Evolutionary conservation across 371 early-diverging fungal genomes (phyloP), one percentile per base, ranked within the genome.

Genomic region (Phascolomyces articulosus): DNA sequence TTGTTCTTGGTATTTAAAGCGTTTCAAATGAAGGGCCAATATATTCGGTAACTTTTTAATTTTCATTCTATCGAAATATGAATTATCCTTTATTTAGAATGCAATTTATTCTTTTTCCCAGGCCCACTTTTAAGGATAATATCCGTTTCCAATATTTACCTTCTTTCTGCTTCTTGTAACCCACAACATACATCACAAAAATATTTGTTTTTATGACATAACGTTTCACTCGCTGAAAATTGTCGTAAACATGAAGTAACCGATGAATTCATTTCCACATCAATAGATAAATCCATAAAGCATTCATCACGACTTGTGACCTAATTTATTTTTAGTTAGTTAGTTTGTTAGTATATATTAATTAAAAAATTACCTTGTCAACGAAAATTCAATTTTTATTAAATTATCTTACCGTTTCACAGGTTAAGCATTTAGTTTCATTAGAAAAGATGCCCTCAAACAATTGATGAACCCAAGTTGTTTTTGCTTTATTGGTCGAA

Each of bases 1-100:
- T 38, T 90, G 87, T 68, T 98, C 96, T 74, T 96, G 94, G 75
- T 93, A 97, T 73, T 98, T 98, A 80, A 98, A 98, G 27, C 98
- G 87, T 73, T 98, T 98, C 38, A 98, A 79, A 68, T 98, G 98
- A 38, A 98, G 86, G 0, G 96, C 96, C 29, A 98, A 79, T 20
- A 98, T 92, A 64, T 95, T 96, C 21, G 98, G 98, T 29, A 96
- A 75, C 67, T 87, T 84, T 72, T 95, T 94, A 49, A 98, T 91
- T 67, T 95, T 95, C 98, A 98, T 96, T 65, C 98, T 93, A 73
- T n/a, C n/a, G n/a, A n/a, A 13, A 57, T 18, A 24, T 44, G 34
- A 13, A 20, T 38, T 24, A n/a, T n/a, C n/a, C n/a, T n/a, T n/a
- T n/a, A n/a, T n/a, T n/a, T n/a, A n/a, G n/a, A n/a, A n/a, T n/a